Base-by-base conservation (phyloP, 768 basidiomycete genomes). In the Pluteus cervinus region DNA sequence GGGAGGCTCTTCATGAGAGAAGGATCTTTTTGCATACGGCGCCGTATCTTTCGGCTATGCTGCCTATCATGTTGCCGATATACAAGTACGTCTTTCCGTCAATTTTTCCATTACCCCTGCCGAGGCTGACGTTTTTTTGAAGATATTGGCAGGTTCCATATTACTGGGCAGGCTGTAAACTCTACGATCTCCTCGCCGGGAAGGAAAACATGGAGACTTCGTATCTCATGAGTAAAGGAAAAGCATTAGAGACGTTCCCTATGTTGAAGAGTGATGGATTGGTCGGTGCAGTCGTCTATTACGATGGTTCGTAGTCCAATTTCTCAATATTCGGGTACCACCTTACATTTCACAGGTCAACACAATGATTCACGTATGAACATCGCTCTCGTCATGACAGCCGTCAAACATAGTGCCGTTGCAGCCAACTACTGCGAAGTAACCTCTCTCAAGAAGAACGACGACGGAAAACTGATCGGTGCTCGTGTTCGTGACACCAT, bases 321-420 rank as follows among this genome's bases (percentile, higher is more conserved):
- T 9, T 5, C 5, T 25, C 10, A 12, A 11, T 15, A 11, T 5
- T 23, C n/a, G 12, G n/a, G 14, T 28, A 14, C 9, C 9, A 9
- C 9, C 14, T 14, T 9, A 9, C 11, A 29, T 9, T 11, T 8
- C 18, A 11, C 33, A 92, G 89, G 92, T 38, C 94, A 97, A 63
- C 94, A 99, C 62, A 99, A 99, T 52, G 96, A 99, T 51, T 85
- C 94, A 1, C 78, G 94, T 10, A 99, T 98, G 96, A 99, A 99
- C 66, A 76, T 94, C 37, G 90, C 94, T 0, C 69, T 99, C 22
- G 75, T 94, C 51, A 80, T 97, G 79, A 96, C 85, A 12, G 96
- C 94, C 4, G 88, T 97, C 29, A 86, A 90, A 52, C 77, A 86
- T 36, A 93, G 93, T 29, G 91, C 93, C 4, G 73, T 73, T 6